Evolutionary conservation across 345 rosid genomes (phyloP).

Genomic region (Alliaria petiolata): DNA sequence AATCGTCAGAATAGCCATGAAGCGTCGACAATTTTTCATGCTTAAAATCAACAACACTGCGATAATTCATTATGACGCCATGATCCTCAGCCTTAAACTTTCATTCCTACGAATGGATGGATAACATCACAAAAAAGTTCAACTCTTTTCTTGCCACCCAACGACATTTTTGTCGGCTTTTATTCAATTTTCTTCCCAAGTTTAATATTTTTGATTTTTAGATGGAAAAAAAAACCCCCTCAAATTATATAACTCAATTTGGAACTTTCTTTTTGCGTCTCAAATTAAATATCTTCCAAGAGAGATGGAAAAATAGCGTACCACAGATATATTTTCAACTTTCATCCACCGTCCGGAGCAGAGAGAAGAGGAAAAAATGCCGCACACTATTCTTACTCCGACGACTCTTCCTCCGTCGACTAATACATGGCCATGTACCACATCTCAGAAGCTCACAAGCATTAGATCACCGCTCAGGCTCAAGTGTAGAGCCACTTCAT

Average conservation of each 20-base stretch:
- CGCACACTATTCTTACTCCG: constrained; percentile 24
- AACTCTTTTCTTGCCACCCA: constrained; percentile 12
- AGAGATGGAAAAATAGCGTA: not conserved
- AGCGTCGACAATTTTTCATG: not conserved
- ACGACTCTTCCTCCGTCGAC: constrained; percentile 27
- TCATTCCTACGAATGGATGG: constrained; percentile 6
- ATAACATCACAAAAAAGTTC: constrained; percentile 4
- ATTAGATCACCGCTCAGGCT: constrained; percentile 20
- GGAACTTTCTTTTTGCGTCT: not conserved
- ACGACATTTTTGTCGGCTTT: not conserved
- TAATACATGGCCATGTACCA: constrained; percentile 12
- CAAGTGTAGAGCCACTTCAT: constrained; percentile 42
- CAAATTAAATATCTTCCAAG: constrained; percentile 23
- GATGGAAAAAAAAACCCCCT: not conserved
- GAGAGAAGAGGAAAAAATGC: not conserved
- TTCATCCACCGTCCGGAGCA: constrained; percentile 16
- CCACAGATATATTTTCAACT: not conserved
- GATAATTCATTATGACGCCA: not conserved
- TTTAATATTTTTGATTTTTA: not conserved
- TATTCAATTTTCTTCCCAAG: not conserved
- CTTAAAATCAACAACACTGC: not conserved
- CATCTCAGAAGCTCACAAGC: constrained; percentile 17
- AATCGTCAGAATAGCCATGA: not conserved
- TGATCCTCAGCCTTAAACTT: constrained; percentile 24
- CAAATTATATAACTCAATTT: no score